Evolutionary conservation across 2,329 filamentous ascomycete species (phyloP), one percentile per base, ranked within the genome.

Genomic region (Fusarium beomiforme): DNA sequence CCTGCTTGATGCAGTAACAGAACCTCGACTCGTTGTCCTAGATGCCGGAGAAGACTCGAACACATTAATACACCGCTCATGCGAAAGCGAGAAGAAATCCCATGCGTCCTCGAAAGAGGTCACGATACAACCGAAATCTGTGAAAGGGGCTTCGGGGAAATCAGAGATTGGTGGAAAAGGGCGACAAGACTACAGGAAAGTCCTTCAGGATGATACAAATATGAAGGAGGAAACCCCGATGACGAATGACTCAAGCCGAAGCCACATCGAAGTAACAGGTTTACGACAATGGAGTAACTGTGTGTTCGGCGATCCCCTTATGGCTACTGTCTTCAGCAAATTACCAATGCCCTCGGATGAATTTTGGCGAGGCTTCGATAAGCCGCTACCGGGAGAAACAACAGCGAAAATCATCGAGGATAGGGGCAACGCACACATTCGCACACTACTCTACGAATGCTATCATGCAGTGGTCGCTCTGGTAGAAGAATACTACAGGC

Each of bases 271-370:
- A 24, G 76, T 89, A 17, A 85, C 82, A 0, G 88, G 88, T 0
- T 76, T 90, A n/a, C 82, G 82, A 34, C 86, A 88, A 78, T 91
- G 88, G 88, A 86, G 86, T 64, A 86, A 85, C 63, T 85, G 86
- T 44, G 71, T 90, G 14, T 90, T 91, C 69, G 89, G 88, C 14
- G 89, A 91, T 66, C 88, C 88, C 1, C 75, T 90, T 5, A 80
- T 91, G 53, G 83, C 85, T 5, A 81, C 80, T 6, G 81, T 82
- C 10, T 88, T 90, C 70, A 83, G 80, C 71, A 81, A 83, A 17
- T 76, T 80, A 42, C 80, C 84, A 16, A 75, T 80, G 21, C 81
- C 84, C 0, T 84, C 80, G 8, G 72, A 80, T 16, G 81, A 83
- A 0, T 85, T 89, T 36, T 77, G 87, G 29, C 77, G 78, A 31